These are phyloP conservation scores for Fusarium multiceps DNA, from an alignment of 2,329 filamentous ascomycete genomes.

Conservation along the genomic window DNA sequence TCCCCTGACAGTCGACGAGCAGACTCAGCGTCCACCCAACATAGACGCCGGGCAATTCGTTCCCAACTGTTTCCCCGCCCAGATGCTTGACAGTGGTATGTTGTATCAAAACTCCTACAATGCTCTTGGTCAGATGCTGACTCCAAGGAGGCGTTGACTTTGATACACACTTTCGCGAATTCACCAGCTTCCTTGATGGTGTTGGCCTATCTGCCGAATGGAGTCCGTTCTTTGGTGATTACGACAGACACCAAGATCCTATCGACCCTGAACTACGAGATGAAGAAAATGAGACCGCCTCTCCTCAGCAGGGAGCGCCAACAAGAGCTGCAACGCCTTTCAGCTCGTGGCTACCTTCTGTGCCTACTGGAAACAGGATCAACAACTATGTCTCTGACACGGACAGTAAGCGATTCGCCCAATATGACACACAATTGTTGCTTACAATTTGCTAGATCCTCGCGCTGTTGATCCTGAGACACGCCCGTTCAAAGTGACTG, in stretches of 20 bases:
- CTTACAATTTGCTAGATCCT: neutral
- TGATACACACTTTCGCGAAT: constrained; percentile 52
- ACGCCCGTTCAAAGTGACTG: constrained; percentile 46
- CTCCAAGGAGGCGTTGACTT: constrained; percentile 26
- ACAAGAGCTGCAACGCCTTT: constrained; percentile 49
- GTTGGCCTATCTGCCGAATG: constrained; percentile 54
- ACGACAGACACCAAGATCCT: constrained; percentile 16
- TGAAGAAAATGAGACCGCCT: neutral
- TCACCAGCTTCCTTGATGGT: constrained; percentile 53
- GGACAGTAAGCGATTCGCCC: constrained; percentile 16
- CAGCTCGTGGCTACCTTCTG: constrained; percentile 53
- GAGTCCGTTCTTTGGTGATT: constrained; percentile 52
- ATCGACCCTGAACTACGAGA: neutral
- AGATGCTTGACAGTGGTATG: constrained; percentile 19
- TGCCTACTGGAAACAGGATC: constrained; percentile 47
- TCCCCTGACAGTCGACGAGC: neutral
- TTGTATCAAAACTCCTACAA: neutral
- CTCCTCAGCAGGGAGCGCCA: neutral
- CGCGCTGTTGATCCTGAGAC: constrained; percentile 11
- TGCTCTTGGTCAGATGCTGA: neutral
- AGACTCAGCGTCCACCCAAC: neutral
- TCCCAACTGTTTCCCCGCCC: constrained; percentile 5
- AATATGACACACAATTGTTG: rapidly evolving
- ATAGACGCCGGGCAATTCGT: constrained; percentile 1
- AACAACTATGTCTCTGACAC: constrained; percentile 25